Percentiles rank a stretch among this genome's conserved stretches.
Evolutionary conservation across 2,329 filamentous ascomycete species (phyloP).

Genomic region (Sarocladium strictum): DNA sequence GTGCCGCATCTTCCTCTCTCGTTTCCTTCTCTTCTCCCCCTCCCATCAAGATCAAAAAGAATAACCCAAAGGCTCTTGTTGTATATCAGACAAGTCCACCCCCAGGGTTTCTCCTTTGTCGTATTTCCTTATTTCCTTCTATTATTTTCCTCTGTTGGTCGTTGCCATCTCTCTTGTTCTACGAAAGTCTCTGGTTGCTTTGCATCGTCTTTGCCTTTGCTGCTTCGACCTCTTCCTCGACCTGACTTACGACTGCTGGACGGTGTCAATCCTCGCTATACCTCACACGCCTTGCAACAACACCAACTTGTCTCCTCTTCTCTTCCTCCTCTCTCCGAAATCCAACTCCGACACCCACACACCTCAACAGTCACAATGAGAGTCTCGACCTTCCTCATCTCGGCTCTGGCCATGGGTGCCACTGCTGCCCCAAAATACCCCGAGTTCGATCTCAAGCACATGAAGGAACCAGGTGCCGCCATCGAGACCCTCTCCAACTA

Average conservation of each 20-base stretch:
- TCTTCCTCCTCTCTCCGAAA: background rate
- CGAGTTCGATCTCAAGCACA: conserved; percentile 27
- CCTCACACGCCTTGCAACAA: background rate
- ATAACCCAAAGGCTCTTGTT: background rate
- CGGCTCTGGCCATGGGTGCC: conserved; percentile 39
- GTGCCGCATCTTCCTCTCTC: background rate
- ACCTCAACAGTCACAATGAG: conserved; percentile 39
- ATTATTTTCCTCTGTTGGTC: conserved; percentile 12
- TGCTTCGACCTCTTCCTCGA: background rate
- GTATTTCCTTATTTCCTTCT: conserved; percentile 18
- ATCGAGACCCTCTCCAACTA: conserved; percentile 49
- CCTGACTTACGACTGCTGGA: conserved; percentile 6
- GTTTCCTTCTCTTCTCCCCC: background rate
- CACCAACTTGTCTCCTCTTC: too few relatives aligned
- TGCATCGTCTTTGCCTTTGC: conserved; percentile 6
- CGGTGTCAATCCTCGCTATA: conserved; percentile 1
- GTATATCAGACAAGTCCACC: conserved; percentile 2
- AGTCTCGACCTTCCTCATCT: conserved; percentile 38
- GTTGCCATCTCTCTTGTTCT: conserved; percentile 9
- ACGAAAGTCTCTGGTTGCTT: too few relatives aligned
- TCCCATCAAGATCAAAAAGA: background rate
- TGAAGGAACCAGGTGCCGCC: conserved; percentile 29
- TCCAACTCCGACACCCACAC: too few relatives aligned
- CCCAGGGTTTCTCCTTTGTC: conserved; percentile 16
- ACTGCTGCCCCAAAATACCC: conserved; percentile 40